Conservation (phyloP, 257 asterid species). For the Solanum dulcamara region DNA sequence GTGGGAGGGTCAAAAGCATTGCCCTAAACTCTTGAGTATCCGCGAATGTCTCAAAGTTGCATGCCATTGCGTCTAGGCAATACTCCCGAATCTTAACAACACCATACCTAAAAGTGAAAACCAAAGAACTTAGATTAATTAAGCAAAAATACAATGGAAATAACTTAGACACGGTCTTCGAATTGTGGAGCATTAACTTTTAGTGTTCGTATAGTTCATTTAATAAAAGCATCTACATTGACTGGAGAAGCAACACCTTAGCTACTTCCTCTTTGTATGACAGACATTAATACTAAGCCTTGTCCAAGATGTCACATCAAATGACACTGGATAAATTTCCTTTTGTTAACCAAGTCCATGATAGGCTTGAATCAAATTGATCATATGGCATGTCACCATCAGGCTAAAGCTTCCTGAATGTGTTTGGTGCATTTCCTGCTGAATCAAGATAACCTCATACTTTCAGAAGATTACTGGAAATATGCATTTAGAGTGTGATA, state of each 20-base stretch:
- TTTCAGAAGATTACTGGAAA: not conserved
- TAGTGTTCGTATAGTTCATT: not conserved
- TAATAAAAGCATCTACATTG: not conserved
- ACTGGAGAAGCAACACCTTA: not conserved
- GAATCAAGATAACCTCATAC: not conserved
- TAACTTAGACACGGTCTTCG: not conserved
- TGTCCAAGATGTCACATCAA: not conserved
- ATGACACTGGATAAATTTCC: not conserved
- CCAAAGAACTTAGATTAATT: not conserved
- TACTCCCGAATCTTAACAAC: slow-evolving; percentile 73
- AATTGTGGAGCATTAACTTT: not conserved
- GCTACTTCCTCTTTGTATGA: not conserved
- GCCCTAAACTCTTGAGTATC: slow-evolving; percentile 69
- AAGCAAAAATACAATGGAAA: not conserved
- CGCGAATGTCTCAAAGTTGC: slow-evolving; percentile 82
- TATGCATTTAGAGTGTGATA: not conserved
- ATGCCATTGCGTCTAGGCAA: slow-evolving; percentile 69
- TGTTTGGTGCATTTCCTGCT: not conserved
- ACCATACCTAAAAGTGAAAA: slow-evolving; percentile 46
- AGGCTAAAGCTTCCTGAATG: not conserved
- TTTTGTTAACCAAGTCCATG: slow-evolving; percentile 1
- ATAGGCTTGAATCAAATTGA: not conserved
- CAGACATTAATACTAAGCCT: not conserved
- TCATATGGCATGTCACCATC: not conserved
- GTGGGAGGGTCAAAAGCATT: slow-evolving; percentile 80